A percentile compares a stretch with the other conserved stretches of the same genome.
Conservation (phyloP, 352 stramenopile species). For the Phytophthora aleatoria region DNA sequence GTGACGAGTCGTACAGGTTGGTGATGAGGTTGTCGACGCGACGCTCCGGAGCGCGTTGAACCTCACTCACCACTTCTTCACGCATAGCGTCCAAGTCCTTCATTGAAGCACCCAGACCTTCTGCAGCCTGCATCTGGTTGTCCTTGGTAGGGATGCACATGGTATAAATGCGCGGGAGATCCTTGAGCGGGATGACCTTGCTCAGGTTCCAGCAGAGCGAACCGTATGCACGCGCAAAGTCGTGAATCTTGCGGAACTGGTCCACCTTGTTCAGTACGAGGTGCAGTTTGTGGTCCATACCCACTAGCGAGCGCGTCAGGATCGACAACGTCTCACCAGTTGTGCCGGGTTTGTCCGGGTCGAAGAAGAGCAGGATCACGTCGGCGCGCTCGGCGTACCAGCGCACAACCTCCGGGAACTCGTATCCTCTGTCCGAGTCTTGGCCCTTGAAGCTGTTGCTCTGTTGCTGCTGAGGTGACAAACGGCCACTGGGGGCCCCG, state of each 20-base stretch:
- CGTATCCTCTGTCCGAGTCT: conserved; percentile 93
- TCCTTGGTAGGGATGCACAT: conserved; percentile 97
- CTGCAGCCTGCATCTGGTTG: conserved; percentile 50
- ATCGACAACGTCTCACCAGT: conserved; percentile 99
- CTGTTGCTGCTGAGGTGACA: conserved; percentile 42
- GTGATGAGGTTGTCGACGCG: conserved; percentile 99
- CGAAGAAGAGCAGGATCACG: conserved; percentile 99
- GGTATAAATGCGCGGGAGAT: conserved; percentile 99
- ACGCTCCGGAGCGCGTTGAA: conserved; percentile 96
- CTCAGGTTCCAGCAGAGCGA: conserved; percentile 99
- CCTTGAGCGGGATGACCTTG: conserved; percentile 99
- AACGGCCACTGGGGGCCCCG: conserved; percentile 24
- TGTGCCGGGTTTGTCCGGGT: conserved; percentile 99
- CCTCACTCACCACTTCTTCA: conserved; percentile 97
- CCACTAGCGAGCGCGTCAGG: conserved; percentile 95
- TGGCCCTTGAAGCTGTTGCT: conserved; percentile 40
- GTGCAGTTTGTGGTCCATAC: conserved; percentile 99
- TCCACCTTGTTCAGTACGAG: conserved; percentile 99
- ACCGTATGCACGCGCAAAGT: conserved; percentile 99
- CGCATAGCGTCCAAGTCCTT: conserved; percentile 96
- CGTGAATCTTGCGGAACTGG: conserved; percentile 98
- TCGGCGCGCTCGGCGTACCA: conserved; percentile 99
- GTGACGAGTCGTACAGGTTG: conserved; percentile 93
- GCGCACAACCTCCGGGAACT: conserved; percentile 96
- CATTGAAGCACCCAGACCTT: conserved; percentile 77